These are phyloP conservation scores for Cucumis melo DNA, from an alignment of 306 rosid species.

Conservation along the genomic window DNA sequence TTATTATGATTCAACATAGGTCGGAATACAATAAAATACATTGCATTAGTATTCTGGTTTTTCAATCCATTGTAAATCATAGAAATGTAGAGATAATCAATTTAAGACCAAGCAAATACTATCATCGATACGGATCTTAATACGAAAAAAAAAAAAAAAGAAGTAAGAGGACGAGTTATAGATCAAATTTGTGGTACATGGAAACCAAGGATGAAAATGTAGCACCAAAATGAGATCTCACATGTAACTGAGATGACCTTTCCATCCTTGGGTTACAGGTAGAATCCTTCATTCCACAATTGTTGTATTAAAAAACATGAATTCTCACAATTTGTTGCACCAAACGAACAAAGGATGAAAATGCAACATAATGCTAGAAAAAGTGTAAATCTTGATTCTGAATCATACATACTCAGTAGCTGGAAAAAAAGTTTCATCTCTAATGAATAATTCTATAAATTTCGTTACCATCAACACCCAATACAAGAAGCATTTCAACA, in stretches of 20 bases:
- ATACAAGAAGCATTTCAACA: background rate
- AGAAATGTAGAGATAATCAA: background rate
- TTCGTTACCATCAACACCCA: background rate
- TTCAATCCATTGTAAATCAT: background rate
- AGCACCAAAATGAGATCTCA: too few species aligned
- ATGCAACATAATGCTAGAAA: background rate
- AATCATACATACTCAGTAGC: background rate
- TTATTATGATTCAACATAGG: background rate
- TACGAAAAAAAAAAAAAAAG: background rate
- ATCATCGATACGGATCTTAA: background rate
- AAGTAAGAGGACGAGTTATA: background rate
- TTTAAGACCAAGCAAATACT: background rate
- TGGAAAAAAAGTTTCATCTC: background rate
- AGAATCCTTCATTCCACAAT: too few species aligned
- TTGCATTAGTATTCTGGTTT: background rate
- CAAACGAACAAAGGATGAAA: background rate
- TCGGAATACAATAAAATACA: background rate
- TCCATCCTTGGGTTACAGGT: too few species aligned
- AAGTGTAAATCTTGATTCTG: background rate
- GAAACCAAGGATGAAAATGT: too few species aligned
- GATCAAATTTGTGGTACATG: too few species aligned
- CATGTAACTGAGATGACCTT: too few species aligned
- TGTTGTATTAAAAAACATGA: too few species aligned
- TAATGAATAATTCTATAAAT: background rate
- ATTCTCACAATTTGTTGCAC: too few species aligned